Evolutionary conservation across 257 asterid genomes (phyloP), one percentile per base, ranked within the genome.

Genomic region (Mitragyna speciosa): DNA sequence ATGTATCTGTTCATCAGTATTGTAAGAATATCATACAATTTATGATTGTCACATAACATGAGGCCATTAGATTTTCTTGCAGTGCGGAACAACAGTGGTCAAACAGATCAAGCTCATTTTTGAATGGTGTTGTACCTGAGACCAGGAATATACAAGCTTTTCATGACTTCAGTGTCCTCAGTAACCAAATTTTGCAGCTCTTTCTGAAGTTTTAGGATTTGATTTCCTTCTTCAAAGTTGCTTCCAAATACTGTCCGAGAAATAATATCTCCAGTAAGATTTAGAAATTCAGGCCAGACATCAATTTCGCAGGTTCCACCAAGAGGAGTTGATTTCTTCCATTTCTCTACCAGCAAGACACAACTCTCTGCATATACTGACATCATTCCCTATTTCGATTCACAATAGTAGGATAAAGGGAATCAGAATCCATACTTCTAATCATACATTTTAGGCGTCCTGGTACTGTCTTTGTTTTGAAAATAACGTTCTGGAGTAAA

Each of bases 191-290:
- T 79, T 70, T 83, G 88, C 79, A 88, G 83, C 87, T 88, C 88
- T 74, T 85, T 88, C 80, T 89, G 92, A 77, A 86, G 86, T 73
- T 77, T 17, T 72, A 88, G 76, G 78, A 88, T 86, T 33, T 72
- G 83, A 28, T 77, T 86, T 64, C 92, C 89, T 39, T 85, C 84
- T 66, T 87, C 79, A 7, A 66, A 87, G 79, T 73, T 84, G 79
- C 89, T 84, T 56, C 93, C 92, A 72, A 90, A 90, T 39, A 87
- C 86, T 79, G 90, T 84, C 82, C 81, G 76, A 15, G 94, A 88
- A 66, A 89, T 87, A 24, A 83, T 61, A 80, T 85, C 87, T 59
- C 85, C 83, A 0, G 89, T 83, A 68, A 88, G 81, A 11, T 77
- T 84, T 70, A 85, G 89, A 79, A 89, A 79, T 39, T 82, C 89